Conservation (phyloP, 257 asterid species). For the Cruciata laevipes region DNA sequence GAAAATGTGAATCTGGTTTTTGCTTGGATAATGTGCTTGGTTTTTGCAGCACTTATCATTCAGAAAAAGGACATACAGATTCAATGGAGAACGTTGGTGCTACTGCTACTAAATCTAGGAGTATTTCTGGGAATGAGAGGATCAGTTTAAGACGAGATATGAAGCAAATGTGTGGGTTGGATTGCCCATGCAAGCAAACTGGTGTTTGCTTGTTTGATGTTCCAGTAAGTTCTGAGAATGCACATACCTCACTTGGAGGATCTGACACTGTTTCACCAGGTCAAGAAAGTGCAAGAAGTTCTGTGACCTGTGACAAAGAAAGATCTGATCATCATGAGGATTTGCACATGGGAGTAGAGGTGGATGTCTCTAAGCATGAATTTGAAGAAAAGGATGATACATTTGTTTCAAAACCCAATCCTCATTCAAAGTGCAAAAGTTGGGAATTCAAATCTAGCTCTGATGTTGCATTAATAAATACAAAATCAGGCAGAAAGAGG, state of each 20-base stretch:
- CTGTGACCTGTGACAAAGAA: constrained; percentile 33
- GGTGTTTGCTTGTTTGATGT: constrained; percentile 50
- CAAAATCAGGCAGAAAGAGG: constrained; percentile 17
- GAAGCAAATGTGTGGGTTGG: constrained; percentile 35
- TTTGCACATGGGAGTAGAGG: constrained; percentile 1
- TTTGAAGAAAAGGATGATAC: constrained; percentile 25
- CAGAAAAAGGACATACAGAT: constrained; percentile 18
- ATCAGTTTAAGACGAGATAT: constrained; percentile 22
- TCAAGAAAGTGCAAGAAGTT: constrained; percentile 45
- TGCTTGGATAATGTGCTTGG: constrained; percentile 15
- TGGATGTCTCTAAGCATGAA: constrained; percentile 5
- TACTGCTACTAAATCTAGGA: constrained; percentile 38
- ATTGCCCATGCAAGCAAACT: constrained; percentile 32
- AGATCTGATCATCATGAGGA: constrained; percentile 25
- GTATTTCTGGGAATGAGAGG: constrained; percentile 37
- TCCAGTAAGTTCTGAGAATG: constrained; percentile 50
- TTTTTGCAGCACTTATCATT: constrained; percentile 12
- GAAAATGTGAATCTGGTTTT: constrained; percentile 16
- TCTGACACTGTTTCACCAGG: constrained; percentile 28
- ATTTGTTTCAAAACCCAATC: constrained; percentile 4
- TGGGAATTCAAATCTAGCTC: constrained; percentile 1
- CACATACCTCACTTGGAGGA: constrained; percentile 30
- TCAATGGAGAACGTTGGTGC: constrained; percentile 20
- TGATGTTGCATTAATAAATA: constrained; percentile 13
- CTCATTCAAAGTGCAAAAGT: constrained; percentile 11